Percentiles rank a stretch among this genome's conserved stretches.
Conservation (phyloP, 345 rosid species). For the Citrus sp. region DNA sequence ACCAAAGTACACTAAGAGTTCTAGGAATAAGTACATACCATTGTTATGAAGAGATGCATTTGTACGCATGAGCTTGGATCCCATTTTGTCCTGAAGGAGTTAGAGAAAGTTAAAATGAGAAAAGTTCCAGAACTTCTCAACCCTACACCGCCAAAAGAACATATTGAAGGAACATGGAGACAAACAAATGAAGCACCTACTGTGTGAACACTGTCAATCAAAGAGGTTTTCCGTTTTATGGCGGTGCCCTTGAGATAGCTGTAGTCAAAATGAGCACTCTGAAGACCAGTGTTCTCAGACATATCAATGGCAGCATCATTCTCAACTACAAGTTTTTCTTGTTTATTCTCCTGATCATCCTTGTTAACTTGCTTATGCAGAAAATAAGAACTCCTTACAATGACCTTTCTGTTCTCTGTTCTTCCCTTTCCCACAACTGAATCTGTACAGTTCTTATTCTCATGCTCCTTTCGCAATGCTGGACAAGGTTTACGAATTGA, state of each 20-base stretch:
- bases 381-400: constrained; percentile 64
- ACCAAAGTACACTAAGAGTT: background rate
- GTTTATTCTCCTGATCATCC: constrained; percentile 32
- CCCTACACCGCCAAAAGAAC: background rate
- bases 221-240: constrained; percentile 57
- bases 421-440: constrained; percentile 35
- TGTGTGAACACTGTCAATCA: constrained; percentile 31
- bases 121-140: background rate
- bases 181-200: constrained; percentile 29
- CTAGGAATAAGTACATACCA: constrained; percentile 23
- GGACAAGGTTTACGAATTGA: constrained; percentile 27
- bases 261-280: constrained; percentile 13
- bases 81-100: constrained; percentile 55
- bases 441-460: constrained; percentile 21
- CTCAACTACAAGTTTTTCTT: constrained; percentile 26
- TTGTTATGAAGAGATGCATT: constrained; percentile 34
- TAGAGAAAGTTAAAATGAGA: constrained; percentile 12
- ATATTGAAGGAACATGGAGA: background rate
- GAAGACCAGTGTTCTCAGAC: constrained; percentile 25
- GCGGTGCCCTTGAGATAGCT: constrained; percentile 23
- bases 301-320: constrained; percentile 21
- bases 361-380: constrained; percentile 44
- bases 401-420: constrained; percentile 44
- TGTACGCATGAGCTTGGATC: constrained; percentile 39
- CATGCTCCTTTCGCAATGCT: constrained; percentile 28